These are phyloP conservation scores for Lachnellula willkommii DNA, from an alignment of 2,329 filamentous ascomycete species.

Conservation along the genomic window DNA sequence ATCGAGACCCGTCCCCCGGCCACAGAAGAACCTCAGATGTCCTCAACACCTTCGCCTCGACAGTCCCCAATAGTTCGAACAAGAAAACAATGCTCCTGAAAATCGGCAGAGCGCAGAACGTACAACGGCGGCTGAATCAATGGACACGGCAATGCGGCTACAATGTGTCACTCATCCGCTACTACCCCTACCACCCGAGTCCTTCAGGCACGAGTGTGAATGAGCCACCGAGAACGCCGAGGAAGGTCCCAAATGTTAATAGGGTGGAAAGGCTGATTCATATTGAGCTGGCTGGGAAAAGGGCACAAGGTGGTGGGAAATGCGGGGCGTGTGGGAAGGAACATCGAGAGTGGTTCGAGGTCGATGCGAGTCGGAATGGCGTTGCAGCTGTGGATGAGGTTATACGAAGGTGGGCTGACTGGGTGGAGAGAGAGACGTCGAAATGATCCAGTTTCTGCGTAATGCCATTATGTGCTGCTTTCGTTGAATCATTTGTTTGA, in stretches of 20 bases:
- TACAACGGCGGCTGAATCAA: slow-evolving; percentile 84
- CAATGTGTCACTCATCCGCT: slow-evolving; percentile 79
- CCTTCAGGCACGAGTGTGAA: slow-evolving; percentile 12
- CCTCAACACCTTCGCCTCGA: slow-evolving; percentile 44
- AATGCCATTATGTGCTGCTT: too few relatives aligned
- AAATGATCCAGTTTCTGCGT: slow-evolving; percentile 12
- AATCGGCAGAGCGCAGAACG: slow-evolving; percentile 68
- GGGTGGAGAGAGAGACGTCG: slow-evolving; percentile 40
- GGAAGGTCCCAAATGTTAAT: slow-evolving; percentile 79
- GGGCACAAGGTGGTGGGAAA: slow-evolving; percentile 49
- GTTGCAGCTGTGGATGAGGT: slow-evolving; percentile 66
- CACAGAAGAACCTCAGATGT: slow-evolving; percentile 49
- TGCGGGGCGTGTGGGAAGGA: slow-evolving; percentile 77
- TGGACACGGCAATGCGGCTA: slow-evolving; percentile 94
- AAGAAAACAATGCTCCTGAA: slow-evolving; percentile 62
- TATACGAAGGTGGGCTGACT: slow-evolving; percentile 78
- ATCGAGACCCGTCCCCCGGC: slow-evolving; percentile 31
- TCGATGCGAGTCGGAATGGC: slow-evolving; percentile 66
- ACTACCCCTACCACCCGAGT: slow-evolving; percentile 69
- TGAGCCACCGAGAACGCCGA: slow-evolving; percentile 38
- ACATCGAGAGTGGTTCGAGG: slow-evolving; percentile 94
- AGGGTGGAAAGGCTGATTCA: slow-evolving; percentile 88
- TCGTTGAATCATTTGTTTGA: too few relatives aligned
- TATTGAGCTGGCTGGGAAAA: slow-evolving; percentile 66
- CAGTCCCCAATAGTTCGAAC: slow-evolving; percentile 27